Base-by-base conservation (phyloP, 257 asterid genomes). In the Solanum corneliomulleri region DNA sequence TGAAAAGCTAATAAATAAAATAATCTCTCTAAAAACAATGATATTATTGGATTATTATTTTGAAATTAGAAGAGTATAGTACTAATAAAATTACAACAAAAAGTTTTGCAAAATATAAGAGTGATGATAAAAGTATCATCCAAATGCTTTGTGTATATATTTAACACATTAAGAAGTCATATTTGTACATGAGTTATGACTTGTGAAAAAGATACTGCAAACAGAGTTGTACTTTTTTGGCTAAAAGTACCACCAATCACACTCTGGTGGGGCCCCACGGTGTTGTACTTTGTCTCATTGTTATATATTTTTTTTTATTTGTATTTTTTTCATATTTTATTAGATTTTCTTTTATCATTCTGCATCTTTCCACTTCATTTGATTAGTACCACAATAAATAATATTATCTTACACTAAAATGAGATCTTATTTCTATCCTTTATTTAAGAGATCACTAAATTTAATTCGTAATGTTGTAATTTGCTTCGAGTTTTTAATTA, bases 171-270 rank as follows among this genome's bases (percentile, higher is more conserved):
- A 9, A 3, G 20, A 83, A 64, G 78, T 64, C 42, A 31, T 41
- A 84, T 84, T 66, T 45, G 74, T 84, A 84, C 37, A 64, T 41
- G 29, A 62, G 47, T 20, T 64, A 16, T 47, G 68, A 80, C 44
- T 47, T 16, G 66, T 23, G 76, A 39, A 84, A 66, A 84, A 84
- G 76, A 39, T 69, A 64, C 86, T 84, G 62, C 86, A 64, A 84
- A 66, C 86, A 84, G 64, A 84, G 77, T 84, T 84, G 86, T 84
- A 64, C 86, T 64, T 64, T 84, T 84, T 66, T 84, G 76, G 86
- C 86, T 45, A 64, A 64, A 64, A 84, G 86, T 84, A 66, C 86
- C 86, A 64, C 60, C 37, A 84, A 64, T 60, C 86, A 83, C 52
- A 84, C 27, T 39, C 37, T 45, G 0, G 42, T 84, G 86, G 86